phyloP scores from a whole-genome alignment of 2,329 filamentous ascomycete species.

The Tolypocladium pustulatum region DNA sequence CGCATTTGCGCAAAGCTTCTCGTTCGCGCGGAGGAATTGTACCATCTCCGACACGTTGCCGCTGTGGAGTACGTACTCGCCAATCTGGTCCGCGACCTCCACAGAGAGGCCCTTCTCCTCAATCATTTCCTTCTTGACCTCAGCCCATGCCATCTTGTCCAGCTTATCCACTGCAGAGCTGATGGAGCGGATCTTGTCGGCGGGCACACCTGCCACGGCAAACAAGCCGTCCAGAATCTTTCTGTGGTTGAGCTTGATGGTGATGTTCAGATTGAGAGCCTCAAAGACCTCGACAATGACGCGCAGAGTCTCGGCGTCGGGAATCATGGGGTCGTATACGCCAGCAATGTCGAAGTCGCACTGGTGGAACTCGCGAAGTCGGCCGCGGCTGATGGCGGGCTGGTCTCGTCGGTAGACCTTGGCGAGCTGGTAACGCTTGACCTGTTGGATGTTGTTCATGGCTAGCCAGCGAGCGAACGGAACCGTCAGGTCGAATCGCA shows the following conservation, averaged over 20 bases:
- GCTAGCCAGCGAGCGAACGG: conserved; percentile 88
- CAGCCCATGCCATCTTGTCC: conserved; percentile 83
- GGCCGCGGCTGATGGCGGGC: conserved; percentile 69
- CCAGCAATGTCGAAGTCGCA: conserved; percentile 96
- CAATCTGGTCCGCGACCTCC: conserved; percentile 76
- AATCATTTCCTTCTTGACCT: conserved; percentile 87
- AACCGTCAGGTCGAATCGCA: conserved; percentile 81
- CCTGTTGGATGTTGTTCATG: conserved; percentile 77
- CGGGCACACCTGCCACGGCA: conserved; percentile 78
- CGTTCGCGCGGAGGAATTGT: conserved; percentile 56
- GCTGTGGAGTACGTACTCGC: conserved; percentile 70
- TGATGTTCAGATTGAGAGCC: conserved; percentile 61
- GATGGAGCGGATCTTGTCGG: conserved; percentile 79
- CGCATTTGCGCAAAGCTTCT: conserved; percentile 57
- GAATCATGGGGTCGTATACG: conserved; percentile 78
- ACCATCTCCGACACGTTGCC: conserved; percentile 62
- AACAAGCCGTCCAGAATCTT: conserved; percentile 92
- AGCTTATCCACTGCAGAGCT: conserved; percentile 93
- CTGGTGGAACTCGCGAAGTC: conserved; percentile 95
- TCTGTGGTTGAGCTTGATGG: conserved; percentile 90
- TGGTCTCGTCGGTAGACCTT: conserved; percentile 56
- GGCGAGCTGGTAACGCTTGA: conserved; percentile 92
- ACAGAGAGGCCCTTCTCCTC: conserved; percentile 76
- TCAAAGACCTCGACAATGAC: conserved; percentile 83
- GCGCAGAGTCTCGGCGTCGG: conserved; percentile 79